Evolutionary conservation across 805 yeast species (phyloP), one percentile per base, ranked within the genome.

Genomic region (Metschnikowia picachoensis): DNA sequence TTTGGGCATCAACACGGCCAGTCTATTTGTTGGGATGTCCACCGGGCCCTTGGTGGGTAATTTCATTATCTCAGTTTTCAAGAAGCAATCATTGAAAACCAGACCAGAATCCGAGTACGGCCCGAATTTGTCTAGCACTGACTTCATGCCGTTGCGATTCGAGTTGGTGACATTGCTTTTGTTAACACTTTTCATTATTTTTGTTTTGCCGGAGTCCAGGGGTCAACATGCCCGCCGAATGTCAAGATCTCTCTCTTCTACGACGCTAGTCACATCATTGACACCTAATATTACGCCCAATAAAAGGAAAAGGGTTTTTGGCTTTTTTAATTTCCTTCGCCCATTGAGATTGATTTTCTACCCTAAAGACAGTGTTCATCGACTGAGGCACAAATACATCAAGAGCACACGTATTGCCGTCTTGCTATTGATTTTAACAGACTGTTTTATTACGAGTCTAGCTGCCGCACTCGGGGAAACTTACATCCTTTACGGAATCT

Each of bases 141-240:
- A 71, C 44, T 66, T 53, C 43, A 46, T 58, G 13, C 73, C 76
- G 44, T 65, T 52, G 52, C 62, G 46, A 14, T 58, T 68, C 5
- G 58, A 68, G 7, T 5, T 76, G 2, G 60, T 70, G 3, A 42
- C 75, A 0, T 7, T 76, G 1, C 56, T 73, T 4, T 10, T 68
- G 0, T 55, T 74, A 7, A 42, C 61, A 2, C 10, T 64, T 12
- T 65, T 62, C 45, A 47, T 58, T 5, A 37, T 57, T 20, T 53
- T 68, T 38, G 57, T 78, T 2, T 59, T 85, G 13, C 81, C 82
- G 2, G 95, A 86, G 59, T 81, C 90, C 7, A 72, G 92, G 52
- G 78, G 86, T 13, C 56, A 60, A 30, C 70, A 72, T 41, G 77
- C 86, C 3, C 70, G 82, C 55, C 59, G 60, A 34, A 77, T 76